Base-by-base conservation (phyloP, 2,329 filamentous ascomycete species). In the Aspergillus ibericus region DNA sequence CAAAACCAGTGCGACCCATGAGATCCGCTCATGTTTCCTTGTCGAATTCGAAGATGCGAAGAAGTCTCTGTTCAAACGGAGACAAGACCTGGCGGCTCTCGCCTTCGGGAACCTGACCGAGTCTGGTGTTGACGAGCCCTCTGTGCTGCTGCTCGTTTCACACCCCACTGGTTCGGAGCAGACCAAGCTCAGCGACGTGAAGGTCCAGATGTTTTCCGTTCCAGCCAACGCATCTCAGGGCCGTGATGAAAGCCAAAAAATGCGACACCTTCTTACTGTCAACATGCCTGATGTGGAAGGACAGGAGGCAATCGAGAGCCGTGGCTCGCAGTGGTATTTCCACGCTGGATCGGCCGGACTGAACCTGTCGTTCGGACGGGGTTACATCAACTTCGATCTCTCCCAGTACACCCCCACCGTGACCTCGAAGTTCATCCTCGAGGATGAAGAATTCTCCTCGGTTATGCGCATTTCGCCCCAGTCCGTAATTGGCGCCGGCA, bases 381-480 rank as follows among this genome's bases (percentile, higher is more conserved):
- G 76, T 22, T 78, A 78, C 52, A 63, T 76, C 54, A 77, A 72
- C 56, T 72, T 77, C 59, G 75, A 80, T 55, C 66, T 79, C 9
- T 78, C 78, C 4, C 76, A 78, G 53, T 77, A 77, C 56, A 70
- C 73, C 2, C 75, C 77, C 3, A 68, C 68, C 7, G 65, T 74
- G 34, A 73, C 73, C 6, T 75, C 76, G 5, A 70, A 73, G 16
- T 72, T 79, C 36, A 69, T 77, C 15, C 68, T 78, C 5, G 67
- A 67, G 3, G 63, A 72, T 29, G 74, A 76, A 34, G 56, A 65
- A 4, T 77, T 78, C 47, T 75, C 73, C 1, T 80, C 77, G 1
- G 63, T 77, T 32, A 73, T 79, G 70, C 76, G 77, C 29, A 70
- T 79, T 42, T 78, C 78, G 5, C 69, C 76, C 5, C 73, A 76